These are phyloP conservation scores for Ballota nigra DNA, from an alignment of 257 asterid genomes.

Conservation along the genomic window DNA sequence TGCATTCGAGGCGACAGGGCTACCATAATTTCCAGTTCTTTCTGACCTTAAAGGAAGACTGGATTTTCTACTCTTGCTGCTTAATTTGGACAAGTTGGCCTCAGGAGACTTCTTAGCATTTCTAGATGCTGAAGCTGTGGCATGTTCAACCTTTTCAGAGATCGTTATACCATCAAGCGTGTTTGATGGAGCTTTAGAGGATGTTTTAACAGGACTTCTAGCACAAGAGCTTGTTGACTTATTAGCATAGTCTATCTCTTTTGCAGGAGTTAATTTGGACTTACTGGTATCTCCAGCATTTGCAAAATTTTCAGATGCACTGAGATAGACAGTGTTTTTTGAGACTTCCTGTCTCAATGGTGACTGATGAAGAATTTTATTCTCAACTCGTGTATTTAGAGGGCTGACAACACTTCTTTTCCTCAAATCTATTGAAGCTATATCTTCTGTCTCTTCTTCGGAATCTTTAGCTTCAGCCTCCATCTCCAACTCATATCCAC, in stretches of 20 bases:
- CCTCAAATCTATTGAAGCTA: conserved; percentile 31
- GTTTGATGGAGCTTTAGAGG: conserved; percentile 30
- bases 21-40: conserved; percentile 33
- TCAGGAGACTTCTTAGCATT: conserved; percentile 40
- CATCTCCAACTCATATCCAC: conserved; percentile 82
- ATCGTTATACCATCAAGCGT: conserved; percentile 15
- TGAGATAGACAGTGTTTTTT: conserved; percentile 28
- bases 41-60: conserved; percentile 36
- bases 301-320: conserved; percentile 31
- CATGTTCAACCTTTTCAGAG: conserved; percentile 30
- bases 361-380: conserved; percentile 32
- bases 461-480: conserved; percentile 92
- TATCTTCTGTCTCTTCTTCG: conserved; percentile 72
- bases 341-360: conserved; percentile 34
- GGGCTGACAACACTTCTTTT: conserved; percentile 39
- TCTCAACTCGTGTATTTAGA: conserved; percentile 27
- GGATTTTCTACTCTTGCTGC: conserved; percentile 31
- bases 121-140: conserved; percentile 35
- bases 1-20: conserved; percentile 24
- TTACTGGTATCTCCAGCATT: conserved; percentile 29
- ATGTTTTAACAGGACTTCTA: conserved; percentile 32
- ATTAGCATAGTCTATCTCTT: conserved; percentile 27
- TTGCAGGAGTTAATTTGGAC: conserved; percentile 31
- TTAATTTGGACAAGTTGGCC: conserved; percentile 32
- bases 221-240: conserved; percentile 31